Evolutionary conservation across 1,139 yeast genomes (phyloP).

Genomic region (Geotrichum reessii): DNA sequence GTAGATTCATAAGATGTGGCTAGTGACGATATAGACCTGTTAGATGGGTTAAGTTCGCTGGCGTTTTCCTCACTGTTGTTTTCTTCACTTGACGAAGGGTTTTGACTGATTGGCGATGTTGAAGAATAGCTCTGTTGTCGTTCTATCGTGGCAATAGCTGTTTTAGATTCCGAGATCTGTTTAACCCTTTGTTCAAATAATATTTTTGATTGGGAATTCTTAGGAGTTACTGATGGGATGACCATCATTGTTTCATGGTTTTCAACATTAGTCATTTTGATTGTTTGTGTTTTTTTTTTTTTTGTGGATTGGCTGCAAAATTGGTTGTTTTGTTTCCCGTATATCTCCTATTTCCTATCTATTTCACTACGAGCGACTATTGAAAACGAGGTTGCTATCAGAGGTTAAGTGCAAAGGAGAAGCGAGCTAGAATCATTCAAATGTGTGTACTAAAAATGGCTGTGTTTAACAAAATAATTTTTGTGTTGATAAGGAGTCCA

Average conservation of each 20-base stretch:
- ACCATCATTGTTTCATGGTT: not conserved
- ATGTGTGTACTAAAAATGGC: not conserved
- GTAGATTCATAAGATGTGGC: constrained; percentile 24
- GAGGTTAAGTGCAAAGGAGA: not conserved
- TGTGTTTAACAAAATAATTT: not conserved
- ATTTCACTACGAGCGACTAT: not conserved
- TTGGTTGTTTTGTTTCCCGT: not conserved
- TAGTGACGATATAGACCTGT: constrained; percentile 25
- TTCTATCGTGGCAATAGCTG: not conserved
- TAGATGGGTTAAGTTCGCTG: constrained; percentile 14
- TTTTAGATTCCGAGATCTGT: not conserved
- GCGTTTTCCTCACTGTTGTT: constrained; percentile 14
- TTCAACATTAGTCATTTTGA: not conserved
- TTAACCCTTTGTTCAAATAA: not conserved
- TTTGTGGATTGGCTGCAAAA: not conserved
- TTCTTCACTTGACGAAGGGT: constrained; percentile 17
- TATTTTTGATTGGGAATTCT: not conserved
- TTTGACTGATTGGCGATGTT: constrained; percentile 12
- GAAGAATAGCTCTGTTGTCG: not conserved
- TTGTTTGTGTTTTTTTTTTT: not conserved
- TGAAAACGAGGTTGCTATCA: not conserved
- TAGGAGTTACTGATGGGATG: not conserved
- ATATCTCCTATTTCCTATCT: not conserved
- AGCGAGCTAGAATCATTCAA: not conserved
- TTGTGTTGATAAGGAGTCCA: not conserved